phyloP scores from a whole-genome alignment of 2,329 filamentous ascomycete species.

The Sporothrix mexicana region DNA sequence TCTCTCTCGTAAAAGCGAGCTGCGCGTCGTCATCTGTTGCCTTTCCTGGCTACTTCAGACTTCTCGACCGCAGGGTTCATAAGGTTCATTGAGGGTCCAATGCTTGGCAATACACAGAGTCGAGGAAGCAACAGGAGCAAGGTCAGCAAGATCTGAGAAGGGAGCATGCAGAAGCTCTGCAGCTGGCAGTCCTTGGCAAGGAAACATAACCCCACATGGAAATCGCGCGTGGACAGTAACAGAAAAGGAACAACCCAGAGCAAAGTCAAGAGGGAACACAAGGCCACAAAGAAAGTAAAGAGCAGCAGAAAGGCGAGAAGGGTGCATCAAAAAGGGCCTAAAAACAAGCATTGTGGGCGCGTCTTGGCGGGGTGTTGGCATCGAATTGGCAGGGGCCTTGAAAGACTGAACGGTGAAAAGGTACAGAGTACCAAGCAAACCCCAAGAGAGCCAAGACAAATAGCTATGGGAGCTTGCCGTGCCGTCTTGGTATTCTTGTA shows the following conservation, averaged over 20 bases:
- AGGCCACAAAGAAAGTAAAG: neutral
- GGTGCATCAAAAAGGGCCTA: neutral
- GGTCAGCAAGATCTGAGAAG: neutral
- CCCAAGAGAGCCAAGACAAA: conserved; percentile 15
- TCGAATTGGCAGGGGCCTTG: conserved; percentile 5
- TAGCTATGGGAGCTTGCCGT: conserved; percentile 25
- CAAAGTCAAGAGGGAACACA: no score
- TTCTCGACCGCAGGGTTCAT: neutral
- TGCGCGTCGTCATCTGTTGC: conserved; percentile 25
- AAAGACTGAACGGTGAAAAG: neutral
- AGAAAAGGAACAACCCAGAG: neutral
- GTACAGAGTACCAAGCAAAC: neutral
- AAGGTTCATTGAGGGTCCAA: neutral
- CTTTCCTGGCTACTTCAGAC: conserved; percentile 13
- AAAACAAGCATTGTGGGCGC: conserved; percentile 25
- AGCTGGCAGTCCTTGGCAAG: conserved; percentile 12
- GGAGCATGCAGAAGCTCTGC: neutral
- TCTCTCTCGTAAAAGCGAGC: neutral
- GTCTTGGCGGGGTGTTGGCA: conserved; percentile 22
- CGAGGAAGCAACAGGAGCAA: neutral
- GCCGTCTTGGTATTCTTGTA: conserved; percentile 1
- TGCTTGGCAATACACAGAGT: conserved; percentile 21
- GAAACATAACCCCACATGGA: conserved; percentile 12
- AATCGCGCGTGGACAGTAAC: neutral
- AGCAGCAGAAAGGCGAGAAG: neutral